Conservation (phyloP, 805 yeast genomes). For the Wickerhamomyces pijperi region DNA sequence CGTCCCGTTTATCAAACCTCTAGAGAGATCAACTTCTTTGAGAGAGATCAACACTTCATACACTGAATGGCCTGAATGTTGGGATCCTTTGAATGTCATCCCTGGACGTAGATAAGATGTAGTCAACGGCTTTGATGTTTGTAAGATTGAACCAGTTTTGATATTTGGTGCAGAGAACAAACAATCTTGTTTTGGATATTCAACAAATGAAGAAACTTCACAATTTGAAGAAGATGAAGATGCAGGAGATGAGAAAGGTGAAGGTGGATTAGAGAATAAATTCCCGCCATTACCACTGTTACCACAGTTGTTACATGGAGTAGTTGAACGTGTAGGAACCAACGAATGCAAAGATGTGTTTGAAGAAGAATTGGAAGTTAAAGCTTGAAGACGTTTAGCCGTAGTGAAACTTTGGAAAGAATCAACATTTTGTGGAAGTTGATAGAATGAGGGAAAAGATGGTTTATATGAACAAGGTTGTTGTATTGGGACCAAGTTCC, state of each 20-base stretch:
- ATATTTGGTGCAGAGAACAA: too few species aligned
- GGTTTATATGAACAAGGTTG: background rate
- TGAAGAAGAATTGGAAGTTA: background rate
- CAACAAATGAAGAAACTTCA: too few species aligned
- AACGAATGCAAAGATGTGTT: background rate
- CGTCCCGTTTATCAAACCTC: constrained; percentile 44
- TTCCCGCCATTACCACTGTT: too few species aligned
- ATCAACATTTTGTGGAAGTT: background rate
- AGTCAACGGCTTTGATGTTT: background rate
- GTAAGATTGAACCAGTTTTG: background rate
- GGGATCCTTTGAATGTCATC: constrained; percentile 53
- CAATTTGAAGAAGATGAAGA: too few species aligned
- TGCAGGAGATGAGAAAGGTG: too few species aligned
- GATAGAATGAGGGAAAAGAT: background rate
- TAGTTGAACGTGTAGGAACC: background rate
- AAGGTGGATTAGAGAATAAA: too few species aligned
- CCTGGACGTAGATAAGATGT: constrained; percentile 48
- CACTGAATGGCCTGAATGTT: constrained; percentile 53
- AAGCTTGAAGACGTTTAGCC: background rate
- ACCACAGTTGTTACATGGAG: background rate
- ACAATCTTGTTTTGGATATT: too few species aligned
- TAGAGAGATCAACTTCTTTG: constrained; percentile 52
- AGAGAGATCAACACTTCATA: constrained; percentile 63
- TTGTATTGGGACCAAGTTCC: background rate
- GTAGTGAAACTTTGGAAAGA: background rate